Evolutionary conservation across 2,329 filamentous ascomycete species (phyloP).

Genomic region (Colletotrichum plurivorum): DNA sequence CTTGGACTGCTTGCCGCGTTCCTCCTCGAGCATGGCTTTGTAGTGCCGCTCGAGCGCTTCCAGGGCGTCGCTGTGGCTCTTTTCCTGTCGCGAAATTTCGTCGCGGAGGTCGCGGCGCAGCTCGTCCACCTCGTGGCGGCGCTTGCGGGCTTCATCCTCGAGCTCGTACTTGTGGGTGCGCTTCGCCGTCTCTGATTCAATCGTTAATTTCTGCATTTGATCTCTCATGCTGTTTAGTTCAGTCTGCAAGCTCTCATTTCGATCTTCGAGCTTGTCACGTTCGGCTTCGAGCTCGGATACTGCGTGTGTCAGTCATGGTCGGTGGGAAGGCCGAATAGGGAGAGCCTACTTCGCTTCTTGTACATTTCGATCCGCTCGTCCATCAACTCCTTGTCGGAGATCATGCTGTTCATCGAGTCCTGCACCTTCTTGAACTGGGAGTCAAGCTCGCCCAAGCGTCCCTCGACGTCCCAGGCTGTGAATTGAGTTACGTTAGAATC

Average conservation of each 20-base stretch:
- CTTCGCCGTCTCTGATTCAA: constrained; percentile 59
- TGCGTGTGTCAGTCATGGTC: constrained; percentile 47
- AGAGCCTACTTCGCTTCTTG: constrained; percentile 78
- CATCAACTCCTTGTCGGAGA: constrained; percentile 76
- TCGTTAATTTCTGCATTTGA: constrained; percentile 55
- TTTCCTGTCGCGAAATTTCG: constrained; percentile 71
- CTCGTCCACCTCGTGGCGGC: constrained; percentile 70
- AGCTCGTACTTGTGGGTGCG: constrained; percentile 64
- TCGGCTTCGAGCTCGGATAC: constrained; percentile 65
- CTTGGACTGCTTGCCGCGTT: constrained; percentile 69
- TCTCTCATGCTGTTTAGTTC: constrained; percentile 68
- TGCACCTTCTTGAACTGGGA: constrained; percentile 79
- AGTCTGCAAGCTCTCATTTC: constrained; percentile 68
- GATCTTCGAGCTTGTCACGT: constrained; percentile 60
- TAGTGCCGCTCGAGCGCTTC: constrained; percentile 74
- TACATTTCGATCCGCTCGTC: constrained; percentile 83
- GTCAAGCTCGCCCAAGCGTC: constrained; percentile 83
- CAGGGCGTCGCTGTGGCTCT: constrained; percentile 77
- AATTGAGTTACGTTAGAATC: constrained; percentile 77
- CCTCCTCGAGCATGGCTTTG: constrained; percentile 76
- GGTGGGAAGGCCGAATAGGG: constrained; percentile 32
- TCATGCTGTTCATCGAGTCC: constrained; percentile 78
- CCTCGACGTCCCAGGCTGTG: constrained; percentile 85
- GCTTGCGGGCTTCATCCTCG: constrained; percentile 67
- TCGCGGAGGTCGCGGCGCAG: constrained; percentile 64